phyloP scores from a whole-genome alignment of 805 yeast species.

The Lipomyces japonicus region DNA sequence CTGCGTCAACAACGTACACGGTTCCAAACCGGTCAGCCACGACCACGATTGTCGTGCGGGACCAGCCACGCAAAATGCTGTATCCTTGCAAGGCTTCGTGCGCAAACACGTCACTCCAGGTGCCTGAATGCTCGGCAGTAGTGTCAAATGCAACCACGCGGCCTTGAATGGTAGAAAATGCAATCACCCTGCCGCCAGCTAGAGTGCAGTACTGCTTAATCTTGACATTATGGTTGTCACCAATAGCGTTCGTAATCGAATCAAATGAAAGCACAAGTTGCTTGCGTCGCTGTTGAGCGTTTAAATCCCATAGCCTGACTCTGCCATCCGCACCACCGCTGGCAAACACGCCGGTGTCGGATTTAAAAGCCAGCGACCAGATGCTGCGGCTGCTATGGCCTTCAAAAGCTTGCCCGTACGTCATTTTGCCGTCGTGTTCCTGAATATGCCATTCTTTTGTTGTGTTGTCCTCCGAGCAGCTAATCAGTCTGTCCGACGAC shows the following conservation, averaged over 20 bases:
- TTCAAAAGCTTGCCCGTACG: conserved; percentile 50
- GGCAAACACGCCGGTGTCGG: conserved; percentile 50
- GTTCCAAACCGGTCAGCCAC: conserved; percentile 37
- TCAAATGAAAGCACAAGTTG: background rate
- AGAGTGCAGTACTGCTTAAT: background rate
- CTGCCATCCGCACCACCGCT: conserved; percentile 96
- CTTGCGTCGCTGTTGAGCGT: background rate
- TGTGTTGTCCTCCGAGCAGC: conserved; percentile 85
- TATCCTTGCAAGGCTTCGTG: conserved; percentile 43
- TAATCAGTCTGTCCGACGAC: conserved; percentile 45
- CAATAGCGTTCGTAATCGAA: background rate
- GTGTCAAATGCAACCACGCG: conserved; percentile 8
- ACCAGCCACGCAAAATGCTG: conserved; percentile 45
- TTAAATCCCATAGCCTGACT: conserved; percentile 51
- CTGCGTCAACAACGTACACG: conserved; percentile 31
- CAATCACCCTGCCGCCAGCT: conserved; percentile 21
- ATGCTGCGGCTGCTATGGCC: conserved; percentile 81
- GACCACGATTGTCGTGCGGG: conserved; percentile 5
- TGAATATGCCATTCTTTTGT: conserved; percentile 68
- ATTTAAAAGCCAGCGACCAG: conserved; percentile 63
- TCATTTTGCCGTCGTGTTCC: conserved; percentile 35
- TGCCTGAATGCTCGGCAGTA: too few relatives aligned
- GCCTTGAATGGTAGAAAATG: conserved; percentile 35
- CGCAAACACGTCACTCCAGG: too few relatives aligned
- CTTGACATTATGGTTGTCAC: background rate